Percentiles rank a stretch among this genome's conserved stretches.
Evolutionary conservation across 306 rosid genomes (phyloP).

Genomic region (Dryas octopetala): DNA sequence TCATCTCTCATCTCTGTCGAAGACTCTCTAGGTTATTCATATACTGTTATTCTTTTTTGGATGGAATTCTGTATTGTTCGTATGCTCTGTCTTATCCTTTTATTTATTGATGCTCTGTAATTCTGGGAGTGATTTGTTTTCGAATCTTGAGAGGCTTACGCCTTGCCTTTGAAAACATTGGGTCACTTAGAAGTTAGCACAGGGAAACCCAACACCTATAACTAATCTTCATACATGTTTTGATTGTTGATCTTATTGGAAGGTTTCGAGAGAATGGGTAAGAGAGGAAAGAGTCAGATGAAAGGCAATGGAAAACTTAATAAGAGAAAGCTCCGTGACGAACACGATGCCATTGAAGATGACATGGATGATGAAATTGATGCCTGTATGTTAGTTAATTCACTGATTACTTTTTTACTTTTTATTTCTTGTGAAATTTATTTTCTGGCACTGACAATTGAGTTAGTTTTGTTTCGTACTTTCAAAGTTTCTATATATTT

Average conservation of each 20-base stretch:
- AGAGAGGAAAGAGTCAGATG: conserved; percentile 48
- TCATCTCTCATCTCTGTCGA: no score
- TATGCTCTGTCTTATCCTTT: no score
- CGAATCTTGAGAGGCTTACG: no score
- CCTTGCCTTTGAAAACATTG: no score
- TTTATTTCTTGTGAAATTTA: not conserved
- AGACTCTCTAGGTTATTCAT: no score
- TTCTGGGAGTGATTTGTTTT: no score
- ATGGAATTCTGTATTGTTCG: no score
- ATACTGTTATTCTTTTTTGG: no score
- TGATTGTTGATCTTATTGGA: no score
- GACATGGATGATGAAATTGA: conserved; percentile 91
- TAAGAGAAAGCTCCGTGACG: conserved; percentile 29
- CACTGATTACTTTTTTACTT: not conserved
- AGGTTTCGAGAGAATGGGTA: conserved; percentile 48
- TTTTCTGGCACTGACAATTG: not conserved
- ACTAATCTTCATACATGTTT: not conserved
- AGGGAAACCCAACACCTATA: no score
- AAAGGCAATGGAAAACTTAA: conserved; percentile 29
- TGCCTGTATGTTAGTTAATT: conserved; percentile 51
- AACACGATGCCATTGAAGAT: conserved; percentile 26
- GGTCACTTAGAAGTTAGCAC: no score
- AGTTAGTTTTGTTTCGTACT: not conserved
- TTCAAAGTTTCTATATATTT: not conserved
- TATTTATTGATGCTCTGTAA: no score